A percentile compares a stretch with the other conserved stretches of the same genome.
phyloP scores from a whole-genome alignment of 2,329 filamentous ascomycete genomes.

The Monosporascus sp. region DNA sequence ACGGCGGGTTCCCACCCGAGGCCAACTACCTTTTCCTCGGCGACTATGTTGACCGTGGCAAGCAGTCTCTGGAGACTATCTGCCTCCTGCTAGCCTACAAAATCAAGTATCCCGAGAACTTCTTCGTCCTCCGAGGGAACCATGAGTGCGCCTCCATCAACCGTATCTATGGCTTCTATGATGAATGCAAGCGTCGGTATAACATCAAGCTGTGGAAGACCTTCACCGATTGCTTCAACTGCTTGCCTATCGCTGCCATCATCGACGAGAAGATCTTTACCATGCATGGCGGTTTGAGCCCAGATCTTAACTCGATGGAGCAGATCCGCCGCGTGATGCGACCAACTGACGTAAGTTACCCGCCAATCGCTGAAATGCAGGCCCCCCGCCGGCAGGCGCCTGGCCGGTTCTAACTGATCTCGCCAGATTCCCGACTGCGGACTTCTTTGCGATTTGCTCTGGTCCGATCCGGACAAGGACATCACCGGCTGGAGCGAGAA shows the following conservation, averaged over 20 bases:
- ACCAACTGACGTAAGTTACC: constrained; percentile 86
- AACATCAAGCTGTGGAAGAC: constrained; percentile 99
- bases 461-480: constrained; percentile 99
- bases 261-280: constrained; percentile 99
- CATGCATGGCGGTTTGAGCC: constrained; percentile 97
- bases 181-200: constrained; percentile 98
- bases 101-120: constrained; percentile 99
- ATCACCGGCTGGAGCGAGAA: constrained; percentile 99
- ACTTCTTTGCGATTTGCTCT: constrained; percentile 92
- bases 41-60: constrained; percentile 97
- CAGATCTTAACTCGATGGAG: constrained; percentile 98
- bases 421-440: constrained; percentile 95
- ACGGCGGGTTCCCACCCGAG: constrained; percentile 95
- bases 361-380: constrained; percentile 1
- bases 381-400: constrained; percentile 21
- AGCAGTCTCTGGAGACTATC: constrained; percentile 98
- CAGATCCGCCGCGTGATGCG: constrained; percentile 99
- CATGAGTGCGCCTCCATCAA: constrained; percentile 99
- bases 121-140: constrained; percentile 97
- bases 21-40: constrained; percentile 99
- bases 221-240: constrained; percentile 99
- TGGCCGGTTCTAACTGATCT: constrained; percentile 22
- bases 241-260: constrained; percentile 93
- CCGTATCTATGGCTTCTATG: constrained; percentile 99
- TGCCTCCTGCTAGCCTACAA: constrained; percentile 96